phyloP scores from a whole-genome alignment of 1,139 yeast genomes.

The Hemisphaericaspora xylofermentans region DNA sequence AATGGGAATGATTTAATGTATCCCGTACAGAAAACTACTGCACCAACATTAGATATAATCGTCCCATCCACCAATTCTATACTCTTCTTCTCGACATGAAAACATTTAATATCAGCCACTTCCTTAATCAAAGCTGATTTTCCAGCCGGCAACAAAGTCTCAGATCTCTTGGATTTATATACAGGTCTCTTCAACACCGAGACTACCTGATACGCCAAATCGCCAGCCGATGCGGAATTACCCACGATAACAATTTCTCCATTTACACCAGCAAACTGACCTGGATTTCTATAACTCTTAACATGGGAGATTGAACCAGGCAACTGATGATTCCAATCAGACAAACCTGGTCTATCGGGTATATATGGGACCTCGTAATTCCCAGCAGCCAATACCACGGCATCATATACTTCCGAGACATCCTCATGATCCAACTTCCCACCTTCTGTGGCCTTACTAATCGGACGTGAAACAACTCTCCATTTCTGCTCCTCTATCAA shows the following conservation, averaged over 20 bases:
- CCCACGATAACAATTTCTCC: constrained; percentile 46
- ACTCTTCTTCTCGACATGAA: constrained; percentile 24
- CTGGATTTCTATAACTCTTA: constrained; percentile 35
- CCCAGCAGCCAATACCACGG: constrained; percentile 49
- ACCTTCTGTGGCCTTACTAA: constrained; percentile 19
- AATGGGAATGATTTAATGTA: constrained; percentile 45
- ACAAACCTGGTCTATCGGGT: constrained; percentile 41
- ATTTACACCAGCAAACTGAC: constrained; percentile 30
- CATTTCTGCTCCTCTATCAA: constrained; percentile 16
- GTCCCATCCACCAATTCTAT: constrained; percentile 31
- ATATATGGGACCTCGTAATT: constrained; percentile 45
- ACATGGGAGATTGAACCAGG: constrained; percentile 41
- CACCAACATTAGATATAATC: constrained; percentile 29
- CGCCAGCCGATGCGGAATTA: constrained; percentile 47
- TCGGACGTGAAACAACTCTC: constrained; percentile 13
- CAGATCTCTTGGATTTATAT: constrained; percentile 35
- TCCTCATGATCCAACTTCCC: constrained; percentile 12
- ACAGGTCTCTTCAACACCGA: constrained; percentile 26
- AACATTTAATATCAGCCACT: constrained; percentile 29
- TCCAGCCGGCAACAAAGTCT: constrained; percentile 25
- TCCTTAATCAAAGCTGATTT: constrained; percentile 16
- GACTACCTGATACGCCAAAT: constrained; percentile 45
- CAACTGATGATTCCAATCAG: constrained; percentile 32
- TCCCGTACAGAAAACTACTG: constrained; percentile 47
- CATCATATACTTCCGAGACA: constrained; percentile 34